A percentile compares a stretch with the other conserved stretches of the same genome.
Evolutionary conservation across 371 early-diverging fungal species (phyloP).

Genomic region (Rhizopus stolonifer): DNA sequence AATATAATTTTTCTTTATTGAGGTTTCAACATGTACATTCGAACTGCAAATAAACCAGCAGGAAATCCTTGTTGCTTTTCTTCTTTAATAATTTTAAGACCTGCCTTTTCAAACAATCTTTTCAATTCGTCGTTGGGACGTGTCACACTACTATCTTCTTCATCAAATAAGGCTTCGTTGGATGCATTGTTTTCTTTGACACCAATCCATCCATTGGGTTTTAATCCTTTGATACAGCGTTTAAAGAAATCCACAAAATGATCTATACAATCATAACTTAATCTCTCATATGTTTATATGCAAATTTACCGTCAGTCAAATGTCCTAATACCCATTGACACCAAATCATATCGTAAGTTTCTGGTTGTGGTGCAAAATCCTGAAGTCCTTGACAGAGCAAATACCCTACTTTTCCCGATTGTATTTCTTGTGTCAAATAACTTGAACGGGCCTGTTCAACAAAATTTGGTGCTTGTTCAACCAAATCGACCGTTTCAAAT

Average conservation of each 20-base stretch:
- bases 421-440: conserved; percentile 60
- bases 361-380: conserved; percentile 72
- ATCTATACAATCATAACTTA: no score
- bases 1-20: conserved; percentile 1
- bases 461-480: conserved; percentile 82
- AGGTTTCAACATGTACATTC: conserved; percentile 67
- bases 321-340: conserved; percentile 95
- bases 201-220: conserved; percentile 76
- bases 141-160: conserved; percentile 88
- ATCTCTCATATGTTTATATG: no score
- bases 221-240: conserved; percentile 75
- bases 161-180: conserved; percentile 69
- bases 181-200: conserved; percentile 89
- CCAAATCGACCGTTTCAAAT: conserved; percentile 85
- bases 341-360: conserved; percentile 90
- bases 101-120: conserved; percentile 68
- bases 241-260: conserved; percentile 84
- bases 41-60: conserved; percentile 76
- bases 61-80: conserved; percentile 80
- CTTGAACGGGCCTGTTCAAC: conserved; percentile 65
- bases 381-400: conserved; percentile 80
- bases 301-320: conserved; percentile 78
- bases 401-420: conserved; percentile 54
- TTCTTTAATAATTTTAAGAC: conserved; percentile 69
- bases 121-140: conserved; percentile 71